Evolutionary conservation across 371 early-diverging fungal species (phyloP).

Genomic region (Actinomortierella wolfii): DNA sequence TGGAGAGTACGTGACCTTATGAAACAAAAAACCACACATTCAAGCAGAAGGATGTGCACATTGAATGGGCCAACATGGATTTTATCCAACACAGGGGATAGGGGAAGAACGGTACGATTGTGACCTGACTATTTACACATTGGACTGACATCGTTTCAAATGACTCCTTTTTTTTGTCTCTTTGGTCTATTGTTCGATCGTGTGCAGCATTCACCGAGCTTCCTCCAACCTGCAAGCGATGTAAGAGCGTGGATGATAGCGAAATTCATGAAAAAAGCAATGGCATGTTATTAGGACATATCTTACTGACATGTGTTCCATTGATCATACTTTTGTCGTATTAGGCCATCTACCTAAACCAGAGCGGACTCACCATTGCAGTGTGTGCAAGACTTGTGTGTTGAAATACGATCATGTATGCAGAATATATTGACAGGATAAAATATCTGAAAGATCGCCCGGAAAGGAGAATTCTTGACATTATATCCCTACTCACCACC

Average conservation of each 20-base stretch:
- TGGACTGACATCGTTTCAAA: too few relatives aligned
- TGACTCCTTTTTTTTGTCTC: neutral
- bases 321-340: neutral
- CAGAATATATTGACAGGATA: too few relatives aligned
- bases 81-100: neutral
- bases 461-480: conserved; percentile 7
- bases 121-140: too few relatives aligned
- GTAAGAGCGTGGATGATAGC: conserved; percentile 11
- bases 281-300: too few relatives aligned
- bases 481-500: neutral
- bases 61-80: neutral
- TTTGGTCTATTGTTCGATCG: neutral
- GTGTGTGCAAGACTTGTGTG: conserved; percentile 84
- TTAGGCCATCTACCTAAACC: conserved; percentile 77
- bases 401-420: conserved; percentile 73
- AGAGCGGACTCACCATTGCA: conserved; percentile 91
- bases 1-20: conserved; percentile 26
- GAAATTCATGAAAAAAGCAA: neutral
- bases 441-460: too few relatives aligned
- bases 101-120: neutral
- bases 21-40: neutral
- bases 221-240: conserved; percentile 40
- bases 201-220: conserved; percentile 28
- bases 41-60: neutral
- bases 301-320: too few relatives aligned